A percentile compares a stretch with the other conserved stretches of the same genome.
These are phyloP conservation scores for Eucalyptus cloeziana DNA, from an alignment of 345 rosid species.

Conservation along the genomic window DNA sequence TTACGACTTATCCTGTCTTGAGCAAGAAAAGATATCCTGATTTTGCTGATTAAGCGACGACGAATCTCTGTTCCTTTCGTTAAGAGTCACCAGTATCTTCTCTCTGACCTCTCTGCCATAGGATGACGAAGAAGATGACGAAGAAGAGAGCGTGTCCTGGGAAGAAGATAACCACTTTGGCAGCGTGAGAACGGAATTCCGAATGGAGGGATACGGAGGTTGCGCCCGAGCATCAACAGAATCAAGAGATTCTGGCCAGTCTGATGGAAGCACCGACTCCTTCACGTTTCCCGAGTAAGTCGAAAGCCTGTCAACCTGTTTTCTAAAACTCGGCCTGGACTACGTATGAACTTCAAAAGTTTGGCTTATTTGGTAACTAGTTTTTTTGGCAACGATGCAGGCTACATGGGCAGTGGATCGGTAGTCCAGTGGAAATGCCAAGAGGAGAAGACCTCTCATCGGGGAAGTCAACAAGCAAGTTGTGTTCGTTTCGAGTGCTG, in stretches of 20 bases:
- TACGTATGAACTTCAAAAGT: background rate
- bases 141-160: background rate
- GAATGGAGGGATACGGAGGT: background rate
- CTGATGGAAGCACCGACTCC: constrained; percentile 47
- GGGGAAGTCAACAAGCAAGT: constrained; percentile 28
- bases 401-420: constrained; percentile 53
- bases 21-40: background rate
- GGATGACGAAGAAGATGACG: constrained; percentile 1
- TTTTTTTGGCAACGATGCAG: constrained; percentile 17
- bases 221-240: constrained; percentile 11
- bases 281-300: constrained; percentile 74
- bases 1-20: background rate
- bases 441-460: constrained; percentile 26
- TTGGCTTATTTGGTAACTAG: background rate
- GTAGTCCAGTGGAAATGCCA: constrained; percentile 74
- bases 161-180: background rate
- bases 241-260: constrained; percentile 37
- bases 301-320: background rate
- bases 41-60: background rate
- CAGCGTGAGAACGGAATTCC: background rate
- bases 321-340: background rate
- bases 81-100: background rate
- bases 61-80: background rate
- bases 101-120: background rate
- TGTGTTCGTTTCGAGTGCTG: constrained; percentile 46